Evolutionary conservation across 164 flowering plant species (phyloP), one percentile per base, ranked within the genome.

Genomic region (Hamamelis virginiana): DNA sequence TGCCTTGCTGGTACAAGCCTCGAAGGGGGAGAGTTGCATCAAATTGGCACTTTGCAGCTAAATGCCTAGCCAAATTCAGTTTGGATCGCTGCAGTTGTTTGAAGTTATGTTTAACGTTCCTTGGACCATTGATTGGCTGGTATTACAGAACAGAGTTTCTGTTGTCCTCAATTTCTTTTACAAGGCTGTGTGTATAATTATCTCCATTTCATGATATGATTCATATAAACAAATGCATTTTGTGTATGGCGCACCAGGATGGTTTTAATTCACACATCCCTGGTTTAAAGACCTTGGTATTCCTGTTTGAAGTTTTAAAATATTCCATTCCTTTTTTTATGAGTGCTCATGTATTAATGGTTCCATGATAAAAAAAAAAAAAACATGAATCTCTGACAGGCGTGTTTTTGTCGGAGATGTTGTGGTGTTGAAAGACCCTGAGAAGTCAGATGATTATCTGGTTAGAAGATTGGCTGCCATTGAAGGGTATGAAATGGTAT

Each of bases 401-500:
- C 85, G 67, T 46, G 88, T 95, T 79, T 84, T 79, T 83, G 88
- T 92, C 74, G 99, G 99, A 69, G 99, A 95, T 78, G 91, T 92
- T 14, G 92, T 95, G 59, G 86, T 95, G 22, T 21, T 92, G 77
- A 91, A 89, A 77, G 94, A 92, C 78, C 99, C 99, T 48, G 84
- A 80, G 41, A 82, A 85, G 0, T 19, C 85, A 47, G 82, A 83
- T 48, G 76, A 80, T 58, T 81, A 80, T 81, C 66, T 95, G 50
- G 96, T 95, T 57, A 78, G 99, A 82, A 88, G 99, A 85, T 84
- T 95, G 76, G 91, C 97, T 72, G 99, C 97, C 14, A 52, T 80
- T 72, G 96, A 87, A 80, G 99, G 99, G 22, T 85, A 85, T 79
- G 97, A 92, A 77, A 91, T 95, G 96, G 90, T 74, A 23, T 95